Conservation (phyloP, 192 early-diverging fungal species). For the Backusella morwellensis region DNA sequence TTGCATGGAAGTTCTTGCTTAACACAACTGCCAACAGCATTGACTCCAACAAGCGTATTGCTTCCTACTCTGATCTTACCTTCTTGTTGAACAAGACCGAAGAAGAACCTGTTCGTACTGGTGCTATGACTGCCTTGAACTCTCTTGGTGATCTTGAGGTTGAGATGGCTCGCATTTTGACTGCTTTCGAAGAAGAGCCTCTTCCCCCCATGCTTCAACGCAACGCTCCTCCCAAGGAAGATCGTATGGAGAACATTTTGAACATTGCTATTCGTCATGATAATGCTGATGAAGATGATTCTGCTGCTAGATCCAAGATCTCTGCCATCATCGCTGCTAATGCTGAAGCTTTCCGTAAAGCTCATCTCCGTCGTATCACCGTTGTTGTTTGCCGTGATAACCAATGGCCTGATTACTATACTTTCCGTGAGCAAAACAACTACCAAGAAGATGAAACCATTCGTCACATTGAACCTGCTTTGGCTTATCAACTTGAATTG, state of each 20-base stretch:
- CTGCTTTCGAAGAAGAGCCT: constrained; percentile 52
- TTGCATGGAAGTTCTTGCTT: constrained; percentile 79
- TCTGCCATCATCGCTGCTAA: constrained; percentile 59
- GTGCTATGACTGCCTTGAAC: constrained; percentile 78
- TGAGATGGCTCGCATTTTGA: constrained; percentile 57
- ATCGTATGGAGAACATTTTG: constrained; percentile 73
- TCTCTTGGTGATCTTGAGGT: constrained; percentile 69
- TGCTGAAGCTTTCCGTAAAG: constrained; percentile 63
- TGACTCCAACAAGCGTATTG: constrained; percentile 63
- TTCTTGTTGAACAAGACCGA: constrained; percentile 72
- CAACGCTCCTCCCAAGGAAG: constrained; percentile 14
- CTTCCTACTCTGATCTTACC: constrained; percentile 80
- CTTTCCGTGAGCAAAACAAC: constrained; percentile 86
- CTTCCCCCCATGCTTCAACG: constrained; percentile 22
- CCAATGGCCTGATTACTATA: constrained; percentile 91
- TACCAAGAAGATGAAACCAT: constrained; percentile 92
- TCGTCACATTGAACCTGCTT: constrained; percentile 96
- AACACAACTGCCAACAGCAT: constrained; percentile 39
- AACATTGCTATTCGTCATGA: constrained; percentile 79
- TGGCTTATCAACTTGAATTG: constrained; percentile 97
- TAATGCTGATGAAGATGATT: constrained; percentile 59
- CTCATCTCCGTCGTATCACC: constrained; percentile 84
- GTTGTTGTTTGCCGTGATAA: constrained; percentile 83
- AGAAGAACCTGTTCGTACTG: constrained; percentile 76
- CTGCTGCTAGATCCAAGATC: constrained; percentile 67